phyloP scores from a whole-genome alignment of 768 basidiomycete species.

The Hirschioporus abietinus region DNA sequence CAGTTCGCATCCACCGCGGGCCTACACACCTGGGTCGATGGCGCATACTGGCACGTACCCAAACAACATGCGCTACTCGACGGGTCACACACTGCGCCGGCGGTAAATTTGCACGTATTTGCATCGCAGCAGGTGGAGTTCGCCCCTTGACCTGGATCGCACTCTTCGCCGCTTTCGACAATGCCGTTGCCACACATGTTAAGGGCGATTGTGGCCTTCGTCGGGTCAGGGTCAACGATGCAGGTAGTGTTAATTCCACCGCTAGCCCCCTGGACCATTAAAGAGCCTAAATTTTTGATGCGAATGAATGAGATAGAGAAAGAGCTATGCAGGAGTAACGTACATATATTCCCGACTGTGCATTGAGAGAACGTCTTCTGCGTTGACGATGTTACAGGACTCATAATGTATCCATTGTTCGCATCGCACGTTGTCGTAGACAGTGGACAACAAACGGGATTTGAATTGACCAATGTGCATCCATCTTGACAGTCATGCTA shows the following conservation, averaged over 20 bases:
- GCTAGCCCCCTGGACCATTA: constrained; percentile 46
- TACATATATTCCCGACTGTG: constrained; percentile 81
- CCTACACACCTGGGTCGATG: constrained; percentile 62
- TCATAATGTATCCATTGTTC: constrained; percentile 74
- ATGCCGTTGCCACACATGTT: constrained; percentile 84
- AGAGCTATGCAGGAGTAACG: constrained; percentile 20
- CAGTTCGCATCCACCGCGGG: constrained; percentile 60
- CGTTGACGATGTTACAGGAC: constrained; percentile 57
- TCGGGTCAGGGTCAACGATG: constrained; percentile 51
- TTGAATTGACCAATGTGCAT: constrained; percentile 40
- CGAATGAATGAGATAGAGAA: constrained; percentile 4
- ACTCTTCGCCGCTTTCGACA: constrained; percentile 78
- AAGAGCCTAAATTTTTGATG: constrained; percentile 40
- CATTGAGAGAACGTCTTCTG: constrained; percentile 76
- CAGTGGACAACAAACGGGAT: constrained; percentile 64
- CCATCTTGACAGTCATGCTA: constrained; percentile 28
- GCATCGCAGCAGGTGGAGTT: constrained; percentile 70
- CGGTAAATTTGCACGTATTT: constrained; percentile 66
- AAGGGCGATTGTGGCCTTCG: constrained; percentile 46
- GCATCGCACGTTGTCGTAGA: constrained; percentile 56
- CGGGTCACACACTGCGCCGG: constrained; percentile 75
- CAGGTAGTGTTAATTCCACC: constrained; percentile 57
- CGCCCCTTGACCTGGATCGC: constrained; percentile 68
- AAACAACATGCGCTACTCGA: constrained; percentile 74
- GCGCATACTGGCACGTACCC: constrained; percentile 60